These are phyloP conservation scores for Asterochloris erici DNA, from an alignment of 139 green algal species.

Conservation along the genomic window DNA sequence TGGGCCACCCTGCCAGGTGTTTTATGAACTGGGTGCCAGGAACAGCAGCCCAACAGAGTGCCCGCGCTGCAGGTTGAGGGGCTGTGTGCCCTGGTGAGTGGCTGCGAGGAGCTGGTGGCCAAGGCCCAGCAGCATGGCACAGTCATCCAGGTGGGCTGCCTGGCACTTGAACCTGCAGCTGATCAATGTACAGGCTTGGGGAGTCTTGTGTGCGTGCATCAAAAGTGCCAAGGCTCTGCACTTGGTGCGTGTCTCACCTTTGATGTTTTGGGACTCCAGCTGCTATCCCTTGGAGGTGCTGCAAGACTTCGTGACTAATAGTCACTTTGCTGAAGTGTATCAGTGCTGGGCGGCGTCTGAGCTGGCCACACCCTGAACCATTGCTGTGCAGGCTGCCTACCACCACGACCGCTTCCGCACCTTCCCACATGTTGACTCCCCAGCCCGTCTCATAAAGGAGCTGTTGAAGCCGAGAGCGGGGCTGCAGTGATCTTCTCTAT, in stretches of 20 bases:
- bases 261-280: background rate
- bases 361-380: background rate
- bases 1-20: too few species aligned
- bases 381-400: slow-evolving; percentile 34
- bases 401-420: slow-evolving; percentile 39
- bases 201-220: background rate
- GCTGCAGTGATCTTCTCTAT: too few species aligned
- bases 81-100: slow-evolving; percentile 40
- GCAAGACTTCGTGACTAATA: background rate
- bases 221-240: background rate
- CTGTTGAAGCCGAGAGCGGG: slow-evolving; percentile 21
- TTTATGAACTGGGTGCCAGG: background rate
- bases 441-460: slow-evolving; percentile 48
- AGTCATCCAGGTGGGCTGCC: slow-evolving; percentile 1
- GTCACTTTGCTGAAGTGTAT: background rate
- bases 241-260: background rate
- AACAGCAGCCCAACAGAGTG: background rate
- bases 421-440: slow-evolving; percentile 56
- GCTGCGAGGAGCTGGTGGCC: slow-evolving; percentile 46
- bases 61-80: slow-evolving; percentile 30
- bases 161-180: background rate
- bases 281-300: background rate
- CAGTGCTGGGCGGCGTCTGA: background rate
- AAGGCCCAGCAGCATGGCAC: slow-evolving; percentile 22
- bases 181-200: background rate